A percentile compares a stretch with the other conserved stretches of the same genome.
Evolutionary conservation across 129 eudicot species (phyloP).

Genomic region (Glebionis coronaria): DNA sequence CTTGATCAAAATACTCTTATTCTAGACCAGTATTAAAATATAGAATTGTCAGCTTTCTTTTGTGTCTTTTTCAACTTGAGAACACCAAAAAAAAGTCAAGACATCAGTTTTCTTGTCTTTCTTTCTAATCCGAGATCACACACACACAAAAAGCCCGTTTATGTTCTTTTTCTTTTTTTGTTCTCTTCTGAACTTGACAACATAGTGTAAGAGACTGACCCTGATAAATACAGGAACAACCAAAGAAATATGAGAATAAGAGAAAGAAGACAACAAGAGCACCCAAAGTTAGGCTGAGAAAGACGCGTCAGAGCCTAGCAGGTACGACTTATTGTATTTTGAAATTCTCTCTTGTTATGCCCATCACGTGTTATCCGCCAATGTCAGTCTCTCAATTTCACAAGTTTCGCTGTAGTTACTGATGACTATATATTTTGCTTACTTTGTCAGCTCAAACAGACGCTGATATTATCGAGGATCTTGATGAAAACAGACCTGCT

Average conservation of each 20-base stretch:
- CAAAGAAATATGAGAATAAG: conserved; percentile 18
- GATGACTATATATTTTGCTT: not conserved
- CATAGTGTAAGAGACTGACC: not conserved
- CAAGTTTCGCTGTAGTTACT: not conserved
- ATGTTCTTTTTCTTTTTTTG: not conserved
- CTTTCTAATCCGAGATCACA: too few species aligned
- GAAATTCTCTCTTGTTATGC: not conserved
- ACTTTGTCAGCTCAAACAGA: conserved; percentile 36
- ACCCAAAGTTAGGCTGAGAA: conserved; percentile 28
- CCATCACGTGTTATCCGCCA: not conserved
- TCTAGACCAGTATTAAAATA: too few species aligned
- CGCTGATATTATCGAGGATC: conserved; percentile 19
- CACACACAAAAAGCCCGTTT: too few species aligned
- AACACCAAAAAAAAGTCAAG: not conserved
- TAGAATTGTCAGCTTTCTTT: too few species aligned
- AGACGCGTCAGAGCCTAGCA: conserved; percentile 52
- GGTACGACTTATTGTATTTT: conserved; percentile 33
- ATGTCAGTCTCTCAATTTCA: conserved; percentile 3
- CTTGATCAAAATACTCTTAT: not conserved
- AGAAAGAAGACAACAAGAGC: conserved; percentile 31
- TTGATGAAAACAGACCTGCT: conserved; percentile 21
- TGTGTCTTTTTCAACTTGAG: too few species aligned
- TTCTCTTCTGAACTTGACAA: not conserved
- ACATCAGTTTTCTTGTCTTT: too few species aligned
- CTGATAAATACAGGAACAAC: conserved; percentile 21